These are phyloP conservation scores for Lachancea waltii DNA, from an alignment of 805 yeast genomes.

Conservation along the genomic window DNA sequence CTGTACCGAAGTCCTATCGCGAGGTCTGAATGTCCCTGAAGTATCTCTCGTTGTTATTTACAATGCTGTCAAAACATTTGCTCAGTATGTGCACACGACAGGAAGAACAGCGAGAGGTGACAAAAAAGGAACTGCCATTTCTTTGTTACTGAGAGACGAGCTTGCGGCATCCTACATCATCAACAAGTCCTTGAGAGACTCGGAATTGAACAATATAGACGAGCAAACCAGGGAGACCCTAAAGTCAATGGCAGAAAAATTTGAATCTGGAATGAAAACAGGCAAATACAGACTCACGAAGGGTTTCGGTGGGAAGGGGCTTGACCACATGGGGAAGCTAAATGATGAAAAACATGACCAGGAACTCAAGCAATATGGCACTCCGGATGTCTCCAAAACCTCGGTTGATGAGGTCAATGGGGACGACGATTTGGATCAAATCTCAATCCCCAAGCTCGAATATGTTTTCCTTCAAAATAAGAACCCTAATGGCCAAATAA, in stretches of 20 bases:
- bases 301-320: slow-evolving; percentile 93
- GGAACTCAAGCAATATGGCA: slow-evolving; percentile 16
- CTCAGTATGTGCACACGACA: slow-evolving; percentile 92
- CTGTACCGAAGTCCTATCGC: slow-evolving; percentile 91
- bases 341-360: slow-evolving; percentile 23
- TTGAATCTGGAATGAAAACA: slow-evolving; percentile 51
- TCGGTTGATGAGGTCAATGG: slow-evolving; percentile 11
- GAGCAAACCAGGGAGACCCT: slow-evolving; percentile 40
- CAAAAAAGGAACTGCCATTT: slow-evolving; percentile 62
- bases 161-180: slow-evolving; percentile 60
- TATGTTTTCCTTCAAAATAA: slow-evolving; percentile 49
- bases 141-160: slow-evolving; percentile 60
- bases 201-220: slow-evolving; percentile 33
- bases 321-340: slow-evolving; percentile 63
- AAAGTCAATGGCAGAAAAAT: slow-evolving; percentile 44
- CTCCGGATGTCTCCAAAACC: slow-evolving; percentile 7
- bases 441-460: slow-evolving; percentile 35
- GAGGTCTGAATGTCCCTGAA: slow-evolving; percentile 91
- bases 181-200: slow-evolving; percentile 41
- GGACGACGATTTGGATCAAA: slow-evolving; percentile 15
- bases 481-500: slow-evolving; percentile 47
- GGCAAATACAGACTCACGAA: slow-evolving; percentile 61
- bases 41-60: slow-evolving; percentile 75
- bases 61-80: slow-evolving; percentile 81
- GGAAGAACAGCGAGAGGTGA: slow-evolving; percentile 97